Base-by-base conservation (phyloP, 441 rosid species). In the Viola pubescens region DNA sequence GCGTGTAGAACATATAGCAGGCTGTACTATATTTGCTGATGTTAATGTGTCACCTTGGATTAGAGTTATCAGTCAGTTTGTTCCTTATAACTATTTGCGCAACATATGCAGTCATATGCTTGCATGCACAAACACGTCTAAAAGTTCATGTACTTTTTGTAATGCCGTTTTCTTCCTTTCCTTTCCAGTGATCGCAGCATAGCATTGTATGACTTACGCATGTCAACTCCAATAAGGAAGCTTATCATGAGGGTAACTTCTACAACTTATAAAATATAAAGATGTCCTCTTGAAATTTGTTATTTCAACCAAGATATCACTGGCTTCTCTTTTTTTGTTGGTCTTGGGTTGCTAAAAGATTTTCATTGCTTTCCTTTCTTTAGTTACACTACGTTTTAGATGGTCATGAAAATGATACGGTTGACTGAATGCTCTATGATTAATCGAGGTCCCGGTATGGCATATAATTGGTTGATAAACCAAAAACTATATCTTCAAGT, bases 131-230 rank as follows among this genome's bases (percentile, higher is more conserved):
- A 37, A 42, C 37, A 37, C 62, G 16, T 51, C 7, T 6, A 54
- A 26, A 7, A 13, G 44, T 39, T 38, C 53, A 54, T 12, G n/a
- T 48, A 14, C 26, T 45, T 45, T 45, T 6, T 56, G 56, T 64
- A 37, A 14, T 37, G 7, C 42, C 58, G 43, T 39, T 40, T 51
- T 38, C 59, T 64, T 62, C 46, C 45, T 38, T 67, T 55, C 48
- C 11, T 46, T 75, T 76, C 62, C 79, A 88, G 96, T 54, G 98
- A 90, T 61, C 86, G 96, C 41, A 84, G 96, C 78, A 86, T 94
- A 66, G 70, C 81, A 26, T 69, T 90, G 64, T 90, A 90, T 73
- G 99, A 94, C 78, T 74, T 90, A 68, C 91, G 97, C 14, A 71
- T 83, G 90, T 80, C 94, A 49, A 71, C 91, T 40, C 86, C 97